phyloP scores from a whole-genome alignment of 1,284 basidiomycete genomes.

The Ustilago tritici region DNA sequence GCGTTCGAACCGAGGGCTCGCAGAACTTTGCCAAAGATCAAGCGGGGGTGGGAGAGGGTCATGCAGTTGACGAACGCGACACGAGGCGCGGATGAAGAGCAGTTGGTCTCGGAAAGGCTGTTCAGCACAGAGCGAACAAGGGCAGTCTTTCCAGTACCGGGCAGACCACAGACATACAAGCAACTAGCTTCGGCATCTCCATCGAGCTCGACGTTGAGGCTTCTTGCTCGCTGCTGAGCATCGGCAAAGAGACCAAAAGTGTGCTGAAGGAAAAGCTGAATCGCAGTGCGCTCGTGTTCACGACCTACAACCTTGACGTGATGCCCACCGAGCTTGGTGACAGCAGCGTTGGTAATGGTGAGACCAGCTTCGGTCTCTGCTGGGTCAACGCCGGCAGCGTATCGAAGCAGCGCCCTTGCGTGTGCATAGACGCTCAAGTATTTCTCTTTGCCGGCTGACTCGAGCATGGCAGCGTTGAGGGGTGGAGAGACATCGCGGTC shows the following conservation, averaged over 20 bases:
- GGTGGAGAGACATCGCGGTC: slow-evolving; percentile 42
- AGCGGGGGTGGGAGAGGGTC: slow-evolving; percentile 65
- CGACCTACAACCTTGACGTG: slow-evolving; percentile 67
- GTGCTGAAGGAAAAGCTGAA: slow-evolving; percentile 64
- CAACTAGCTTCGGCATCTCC: slow-evolving; percentile 53
- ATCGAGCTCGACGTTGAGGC: slow-evolving; percentile 49
- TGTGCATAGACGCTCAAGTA: slow-evolving; percentile 69
- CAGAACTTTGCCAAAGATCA: slow-evolving; percentile 59
- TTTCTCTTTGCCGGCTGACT: slow-evolving; percentile 18
- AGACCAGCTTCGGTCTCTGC: slow-evolving; percentile 46
- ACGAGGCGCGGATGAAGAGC: slow-evolving; percentile 24
- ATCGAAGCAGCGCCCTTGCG: slow-evolving; percentile 68
- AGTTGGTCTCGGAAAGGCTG: slow-evolving; percentile 36
- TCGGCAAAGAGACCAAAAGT: slow-evolving; percentile 53
- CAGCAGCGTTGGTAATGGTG: slow-evolving; percentile 36
- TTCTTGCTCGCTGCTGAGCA: slow-evolving; percentile 18
- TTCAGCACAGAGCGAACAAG: slow-evolving; percentile 69
- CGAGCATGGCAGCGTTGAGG: slow-evolving; percentile 15
- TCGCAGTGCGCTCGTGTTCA: slow-evolving; percentile 57
- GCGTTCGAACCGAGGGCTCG: slow-evolving; percentile 53
- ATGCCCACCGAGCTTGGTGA: slow-evolving; percentile 31
- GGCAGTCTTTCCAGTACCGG: slow-evolving; percentile 72
- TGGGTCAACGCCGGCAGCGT: slow-evolving; percentile 49
- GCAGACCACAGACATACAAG: slow-evolving; percentile 71
- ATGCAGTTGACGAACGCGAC: slow-evolving; percentile 71